Evolutionary conservation across 345 rosid genomes (phyloP).

Genomic region (Brassica incana): DNA sequence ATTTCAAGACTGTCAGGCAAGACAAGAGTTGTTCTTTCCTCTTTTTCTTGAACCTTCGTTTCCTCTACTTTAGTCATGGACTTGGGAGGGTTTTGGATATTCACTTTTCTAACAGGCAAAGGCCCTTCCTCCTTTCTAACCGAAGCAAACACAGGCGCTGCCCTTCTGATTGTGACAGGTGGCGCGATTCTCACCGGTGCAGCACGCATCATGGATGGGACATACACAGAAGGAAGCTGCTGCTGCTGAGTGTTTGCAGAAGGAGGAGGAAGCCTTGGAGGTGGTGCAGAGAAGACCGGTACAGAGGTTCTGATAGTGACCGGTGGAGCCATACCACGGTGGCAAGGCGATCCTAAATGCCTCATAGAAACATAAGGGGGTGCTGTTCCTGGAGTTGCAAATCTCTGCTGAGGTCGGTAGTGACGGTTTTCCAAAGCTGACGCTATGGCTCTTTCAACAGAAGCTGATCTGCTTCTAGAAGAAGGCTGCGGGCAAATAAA

Average conservation of each 20-base stretch:
- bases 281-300: conserved; percentile 91
- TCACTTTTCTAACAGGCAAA: conserved; percentile 42
- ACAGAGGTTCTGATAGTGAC: conserved; percentile 76
- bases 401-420: conserved; percentile 49
- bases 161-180: conserved; percentile 78
- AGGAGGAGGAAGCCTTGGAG: conserved; percentile 56
- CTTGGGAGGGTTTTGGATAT: conserved; percentile 30
- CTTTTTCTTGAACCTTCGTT: conserved; percentile 13
- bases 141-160: conserved; percentile 62
- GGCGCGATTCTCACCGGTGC: conserved; percentile 55
- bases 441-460: conserved; percentile 21
- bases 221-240: conserved; percentile 44
- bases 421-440: conserved; percentile 46
- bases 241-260: conserved; percentile 39
- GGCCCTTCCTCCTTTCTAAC: conserved; percentile 43
- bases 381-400: conserved; percentile 71
- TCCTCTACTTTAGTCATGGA: conserved; percentile 22
- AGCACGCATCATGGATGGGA: conserved; percentile 43
- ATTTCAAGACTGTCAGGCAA: conserved; percentile 27
- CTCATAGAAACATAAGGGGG: conserved; percentile 79
- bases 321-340: conserved; percentile 70
- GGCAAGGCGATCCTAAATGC: conserved; percentile 59
- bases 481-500: conserved; percentile 69
- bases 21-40: conserved; percentile 1
- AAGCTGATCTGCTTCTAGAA: conserved; percentile 51